Evolutionary conservation across 169 alveolate species (phyloP), one percentile per base, ranked within the genome.

Genomic region (Cytauxzoon felis): DNA sequence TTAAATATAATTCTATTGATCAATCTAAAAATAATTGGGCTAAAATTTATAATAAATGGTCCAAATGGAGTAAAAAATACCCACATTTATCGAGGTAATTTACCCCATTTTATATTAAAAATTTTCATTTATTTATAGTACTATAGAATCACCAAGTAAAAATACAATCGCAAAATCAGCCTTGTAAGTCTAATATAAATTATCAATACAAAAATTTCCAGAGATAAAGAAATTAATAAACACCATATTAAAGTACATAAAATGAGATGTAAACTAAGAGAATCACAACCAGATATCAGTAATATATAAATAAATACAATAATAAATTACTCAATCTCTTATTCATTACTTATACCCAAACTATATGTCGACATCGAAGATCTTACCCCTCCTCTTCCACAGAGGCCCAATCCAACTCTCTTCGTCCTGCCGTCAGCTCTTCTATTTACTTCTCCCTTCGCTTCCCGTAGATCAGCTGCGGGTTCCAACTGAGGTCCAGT

Each of bases 31-130:
- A 47, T 11, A 52, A 52, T 23, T 68, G 81, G 81, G 38, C 63
- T 3, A 58, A 52, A 13, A 48, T n/a, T n/a, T 68, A 68, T 38
- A 53, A 56, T 29, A 68, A 68, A 42, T 68, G 72, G 70, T 53
- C 38, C 24, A 38, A 48, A 27, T 68, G 81, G 81, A 59, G 73
- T 64, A 57, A 33, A 54, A 68, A 48, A 24, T 64, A 68, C 53
- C 81, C 81, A 2, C 58, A 68, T 11, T 64, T 68, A 21, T 52
- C 81, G 27, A 18, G 81, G 81, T 68, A 24, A 3, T 41, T 8
- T 18, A 19, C 5, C 34, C 7, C 29, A 1, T 16, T 26, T 7
- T 9, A 42, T 5, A 11, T 6, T 18, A 8, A 57, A 54, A 3
- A 5, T 18, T 13, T n/a, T 29, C 3, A n/a, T 4, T 23, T 41